Base-by-base conservation (phyloP, 768 basidiomycete species). In the Tulasnella sp. region DNA sequence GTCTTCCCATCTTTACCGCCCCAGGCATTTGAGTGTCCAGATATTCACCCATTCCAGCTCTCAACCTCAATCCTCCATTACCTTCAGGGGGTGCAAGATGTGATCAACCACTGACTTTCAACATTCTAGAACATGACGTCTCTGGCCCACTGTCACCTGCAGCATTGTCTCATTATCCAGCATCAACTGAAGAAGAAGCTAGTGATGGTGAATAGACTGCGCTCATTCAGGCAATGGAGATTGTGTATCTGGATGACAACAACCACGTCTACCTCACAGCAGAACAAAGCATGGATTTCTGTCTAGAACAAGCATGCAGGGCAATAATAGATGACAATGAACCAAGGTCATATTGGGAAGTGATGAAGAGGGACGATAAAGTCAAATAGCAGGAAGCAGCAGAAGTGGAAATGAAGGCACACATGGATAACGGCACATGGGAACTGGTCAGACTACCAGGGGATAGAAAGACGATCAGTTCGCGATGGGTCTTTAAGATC, bases 401-500 rank as follows among this genome's bases (percentile, higher is more conserved):
- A 0, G 10, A 53, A 15, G 9, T 27, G 11, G 63, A 64, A 42
- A 55, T 65, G 19, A 22, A 31, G 15, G 31, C 53, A 15, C 60
- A 62, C 48, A 27, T 61, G 22, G 49, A 55, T 3, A 64, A 42
- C 43, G 58, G 61, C 7, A 68, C 64, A 22, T 66, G 63, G 62
- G 56, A 62, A 21, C 52, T 64, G 11, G 64, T 53, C 10, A n/a
- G 49, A 9, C 44, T 65, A 15, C 72, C 72, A 3, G 3, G 50
- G n/a, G 66, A 64, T 11, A 45, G 61, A n/a, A 66, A 66, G 29
- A 51, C 62, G 15, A 63, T 73, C 38, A 65, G 66, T 5, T 61
- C 63, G 56, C 64, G 66, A 15, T 72, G 69, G 68, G 72, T 72
- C 41, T 73, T 67, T 63, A 64, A 63, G 38, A 50, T 67, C 42